phyloP scores from a whole-genome alignment of 1,284 basidiomycete genomes.

The Puccinia horiana region DNA sequence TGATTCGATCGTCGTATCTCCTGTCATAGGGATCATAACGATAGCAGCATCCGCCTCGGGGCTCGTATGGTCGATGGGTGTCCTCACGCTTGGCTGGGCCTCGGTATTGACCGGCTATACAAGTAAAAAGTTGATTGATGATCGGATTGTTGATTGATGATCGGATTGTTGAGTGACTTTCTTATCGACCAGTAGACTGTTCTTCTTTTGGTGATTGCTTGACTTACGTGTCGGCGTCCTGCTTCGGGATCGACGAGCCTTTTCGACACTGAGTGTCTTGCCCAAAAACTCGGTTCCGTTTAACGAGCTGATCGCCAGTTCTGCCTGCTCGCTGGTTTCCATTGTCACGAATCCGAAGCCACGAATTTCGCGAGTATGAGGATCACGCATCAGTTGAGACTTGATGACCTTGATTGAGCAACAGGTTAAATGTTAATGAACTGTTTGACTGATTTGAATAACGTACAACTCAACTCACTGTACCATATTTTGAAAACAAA shows the following conservation, averaged over 20 bases:
- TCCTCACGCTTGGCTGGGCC: conserved; percentile 63
- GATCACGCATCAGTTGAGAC: conserved; percentile 93
- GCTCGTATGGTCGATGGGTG: conserved; percentile 69
- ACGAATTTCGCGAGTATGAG: conserved; percentile 90
- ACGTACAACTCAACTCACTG: conserved; percentile 66
- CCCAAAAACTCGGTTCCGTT: conserved; percentile 82
- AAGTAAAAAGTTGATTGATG: neutral
- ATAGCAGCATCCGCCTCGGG: conserved; percentile 59
- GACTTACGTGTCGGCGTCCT: conserved; percentile 49
- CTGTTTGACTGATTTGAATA: neutral
- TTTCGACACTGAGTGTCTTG: conserved; percentile 80
- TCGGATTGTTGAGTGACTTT: neutral
- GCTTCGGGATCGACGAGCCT: conserved; percentile 63
- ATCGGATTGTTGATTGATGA: too few species aligned
- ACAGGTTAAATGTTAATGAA: neutral
- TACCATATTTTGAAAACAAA: conserved; percentile 82
- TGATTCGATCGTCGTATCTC: conserved; percentile 52
- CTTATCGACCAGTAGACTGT: neutral
- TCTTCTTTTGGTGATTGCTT: neutral
- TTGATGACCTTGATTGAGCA: conserved; percentile 63
- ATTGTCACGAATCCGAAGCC: conserved; percentile 98
- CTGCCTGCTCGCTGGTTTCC: conserved; percentile 81
- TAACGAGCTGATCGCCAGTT: conserved; percentile 79
- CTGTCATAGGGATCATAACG: conserved; percentile 51
- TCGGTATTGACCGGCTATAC: conserved; percentile 53